phyloP scores from a whole-genome alignment of 345 rosid species.

The Theobroma cacao region DNA sequence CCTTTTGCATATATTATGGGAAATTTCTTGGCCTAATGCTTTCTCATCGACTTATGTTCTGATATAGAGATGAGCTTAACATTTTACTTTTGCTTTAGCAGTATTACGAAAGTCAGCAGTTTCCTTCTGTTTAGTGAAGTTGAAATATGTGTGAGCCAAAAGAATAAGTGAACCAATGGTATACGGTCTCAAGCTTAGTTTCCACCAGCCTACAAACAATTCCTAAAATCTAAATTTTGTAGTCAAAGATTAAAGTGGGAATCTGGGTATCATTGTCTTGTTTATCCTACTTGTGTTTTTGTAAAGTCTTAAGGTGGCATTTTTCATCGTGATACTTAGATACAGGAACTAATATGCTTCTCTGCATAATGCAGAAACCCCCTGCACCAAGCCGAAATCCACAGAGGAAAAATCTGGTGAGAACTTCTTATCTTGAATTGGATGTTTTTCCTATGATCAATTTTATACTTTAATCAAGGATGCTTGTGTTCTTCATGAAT shows the following conservation, averaged over 20 bases:
- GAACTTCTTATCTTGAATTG: slow-evolving; percentile 8
- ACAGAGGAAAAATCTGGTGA: slow-evolving; percentile 44
- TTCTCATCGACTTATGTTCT: neutral
- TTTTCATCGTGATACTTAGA: neutral
- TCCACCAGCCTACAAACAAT: neutral
- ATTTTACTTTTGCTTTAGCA: neutral
- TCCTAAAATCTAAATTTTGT: neutral
- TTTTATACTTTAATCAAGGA: neutral
- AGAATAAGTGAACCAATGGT: neutral
- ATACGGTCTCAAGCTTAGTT: neutral
- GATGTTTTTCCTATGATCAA: slow-evolving; percentile 1
- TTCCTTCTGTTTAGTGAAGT: neutral
- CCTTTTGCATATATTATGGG: neutral
- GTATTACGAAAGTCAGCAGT: neutral
- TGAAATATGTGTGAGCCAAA: neutral
- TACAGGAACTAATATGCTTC: slow-evolving; percentile 15
- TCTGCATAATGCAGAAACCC: slow-evolving; percentile 59
- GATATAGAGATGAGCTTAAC: neutral
- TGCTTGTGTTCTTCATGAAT: neutral
- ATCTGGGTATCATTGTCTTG: neutral
- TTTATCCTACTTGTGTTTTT: neutral
- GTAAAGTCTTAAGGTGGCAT: neutral
- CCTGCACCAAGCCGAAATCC: slow-evolving; percentile 57
- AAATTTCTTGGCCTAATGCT: neutral
- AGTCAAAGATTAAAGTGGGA: neutral